Conservation (phyloP, 345 rosid genomes). For the Eucalyptus cladocalyx region DNA sequence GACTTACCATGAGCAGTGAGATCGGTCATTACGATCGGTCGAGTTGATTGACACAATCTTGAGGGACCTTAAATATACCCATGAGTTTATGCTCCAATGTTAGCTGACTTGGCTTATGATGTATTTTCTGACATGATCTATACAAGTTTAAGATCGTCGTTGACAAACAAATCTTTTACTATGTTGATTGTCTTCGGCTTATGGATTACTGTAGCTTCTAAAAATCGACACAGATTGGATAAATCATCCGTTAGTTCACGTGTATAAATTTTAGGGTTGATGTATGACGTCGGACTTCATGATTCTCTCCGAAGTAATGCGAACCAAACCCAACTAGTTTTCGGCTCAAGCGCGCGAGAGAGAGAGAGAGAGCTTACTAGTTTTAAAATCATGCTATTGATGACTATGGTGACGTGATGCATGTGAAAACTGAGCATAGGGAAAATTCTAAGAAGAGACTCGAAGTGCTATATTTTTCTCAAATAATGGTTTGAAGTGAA, state of each 20-base stretch:
- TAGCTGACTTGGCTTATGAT: background rate
- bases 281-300: background rate
- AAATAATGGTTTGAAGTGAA: rapidly evolving
- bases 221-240: background rate
- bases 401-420: background rate
- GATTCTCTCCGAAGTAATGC: background rate
- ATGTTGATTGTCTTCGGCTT: background rate
- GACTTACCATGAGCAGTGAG: background rate
- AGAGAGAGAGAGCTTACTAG: background rate
- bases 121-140: background rate
- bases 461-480: rapidly evolving
- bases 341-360: background rate
- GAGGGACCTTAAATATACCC: background rate
- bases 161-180: background rate
- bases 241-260: background rate
- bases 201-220: background rate
- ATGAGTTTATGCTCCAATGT: background rate
- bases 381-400: background rate
- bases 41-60: background rate
- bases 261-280: background rate
- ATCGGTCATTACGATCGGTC: background rate
- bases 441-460: no score
- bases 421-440: background rate
- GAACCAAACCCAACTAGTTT: background rate
- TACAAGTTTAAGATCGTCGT: background rate